These are phyloP conservation scores for Talaromyces verruculosus DNA, from an alignment of 2,329 filamentous ascomycete genomes.

Conservation along the genomic window DNA sequence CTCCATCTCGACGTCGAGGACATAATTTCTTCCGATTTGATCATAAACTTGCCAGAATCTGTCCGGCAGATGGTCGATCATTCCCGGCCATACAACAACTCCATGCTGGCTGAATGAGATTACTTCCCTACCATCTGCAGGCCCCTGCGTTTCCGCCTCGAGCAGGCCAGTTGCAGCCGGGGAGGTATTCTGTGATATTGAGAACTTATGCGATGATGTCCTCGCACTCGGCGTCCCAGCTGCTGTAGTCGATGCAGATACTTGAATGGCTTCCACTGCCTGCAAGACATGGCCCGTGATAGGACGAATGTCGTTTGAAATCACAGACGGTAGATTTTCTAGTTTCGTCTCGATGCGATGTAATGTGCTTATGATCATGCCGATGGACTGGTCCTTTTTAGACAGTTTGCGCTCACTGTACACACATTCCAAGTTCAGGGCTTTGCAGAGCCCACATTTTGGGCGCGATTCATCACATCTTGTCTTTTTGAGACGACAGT, in stretches of 20 bases:
- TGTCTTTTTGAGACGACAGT: conserved; percentile 55
- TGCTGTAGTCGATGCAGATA: conserved; percentile 4
- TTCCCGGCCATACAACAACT: conserved; percentile 52
- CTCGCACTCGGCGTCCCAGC: conserved; percentile 13
- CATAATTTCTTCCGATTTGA: conserved; percentile 49
- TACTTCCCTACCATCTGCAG: conserved; percentile 35
- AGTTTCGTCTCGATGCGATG: conserved; percentile 55
- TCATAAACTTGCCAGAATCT: conserved; percentile 40
- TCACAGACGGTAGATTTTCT: conserved; percentile 46
- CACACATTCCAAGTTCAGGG: conserved; percentile 50
- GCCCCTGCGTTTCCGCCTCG: conserved; percentile 31
- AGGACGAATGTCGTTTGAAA: conserved; percentile 34
- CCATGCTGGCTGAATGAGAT: conserved; percentile 55
- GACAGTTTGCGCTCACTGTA: conserved; percentile 51
- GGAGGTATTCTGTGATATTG: conserved; percentile 26
- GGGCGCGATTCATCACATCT: conserved; percentile 57
- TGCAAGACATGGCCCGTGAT: conserved; percentile 32
- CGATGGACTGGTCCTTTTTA: conserved; percentile 55
- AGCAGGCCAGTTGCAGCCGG: conserved; percentile 32
- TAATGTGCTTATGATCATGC: conserved; percentile 56
- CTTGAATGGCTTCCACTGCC: conserved; percentile 23
- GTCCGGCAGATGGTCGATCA: conserved; percentile 46
- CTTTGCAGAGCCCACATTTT: conserved; percentile 53
- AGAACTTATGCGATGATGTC: conserved; percentile 14
- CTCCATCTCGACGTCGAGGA: conserved; percentile 51